These are phyloP conservation scores for Pilobolus umbonatus DNA, from an alignment of 192 early-diverging fungal species.

Conservation along the genomic window DNA sequence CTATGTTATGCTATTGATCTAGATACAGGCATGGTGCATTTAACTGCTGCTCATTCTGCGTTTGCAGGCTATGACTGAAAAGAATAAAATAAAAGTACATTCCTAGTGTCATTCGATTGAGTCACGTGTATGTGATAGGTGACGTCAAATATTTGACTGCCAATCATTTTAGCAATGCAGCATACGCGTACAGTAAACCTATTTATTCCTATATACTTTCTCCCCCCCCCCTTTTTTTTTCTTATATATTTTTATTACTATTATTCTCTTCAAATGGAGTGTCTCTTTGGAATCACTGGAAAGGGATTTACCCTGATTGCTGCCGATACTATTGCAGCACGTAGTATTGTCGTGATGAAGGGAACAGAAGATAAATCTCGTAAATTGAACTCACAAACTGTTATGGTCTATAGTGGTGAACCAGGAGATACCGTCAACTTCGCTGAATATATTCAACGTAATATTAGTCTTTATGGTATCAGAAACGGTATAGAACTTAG, in stretches of 20 bases:
- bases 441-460: slow-evolving; percentile 93
- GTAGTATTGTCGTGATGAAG: slow-evolving; percentile 91
- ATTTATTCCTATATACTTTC: too few relatives aligned
- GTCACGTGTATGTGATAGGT: too few relatives aligned
- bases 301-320: slow-evolving; percentile 92
- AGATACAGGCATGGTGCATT: slow-evolving; percentile 54
- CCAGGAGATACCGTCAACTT: slow-evolving; percentile 91
- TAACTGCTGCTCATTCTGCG: slow-evolving; percentile 45
- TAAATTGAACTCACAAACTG: slow-evolving; percentile 71
- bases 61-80: slow-evolving; percentile 38
- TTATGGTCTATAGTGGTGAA: slow-evolving; percentile 87
- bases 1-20: slow-evolving; percentile 79
- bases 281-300: slow-evolving; percentile 85
- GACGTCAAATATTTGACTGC: too few relatives aligned
- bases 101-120: too few relatives aligned
- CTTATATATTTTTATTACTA: too few relatives aligned
- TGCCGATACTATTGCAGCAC: slow-evolving; percentile 68
- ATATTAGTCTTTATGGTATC: slow-evolving; percentile 86
- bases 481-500: slow-evolving; percentile 80
- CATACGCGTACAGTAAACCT: too few relatives aligned
- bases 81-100: too few relatives aligned
- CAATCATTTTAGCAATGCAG: too few relatives aligned
- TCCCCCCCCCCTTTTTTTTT: too few relatives aligned
- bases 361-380: slow-evolving; percentile 88
- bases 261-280: too few relatives aligned